These are phyloP conservation scores for Primulina eburnea DNA, from an alignment of 257 asterid species.

Conservation along the genomic window DNA sequence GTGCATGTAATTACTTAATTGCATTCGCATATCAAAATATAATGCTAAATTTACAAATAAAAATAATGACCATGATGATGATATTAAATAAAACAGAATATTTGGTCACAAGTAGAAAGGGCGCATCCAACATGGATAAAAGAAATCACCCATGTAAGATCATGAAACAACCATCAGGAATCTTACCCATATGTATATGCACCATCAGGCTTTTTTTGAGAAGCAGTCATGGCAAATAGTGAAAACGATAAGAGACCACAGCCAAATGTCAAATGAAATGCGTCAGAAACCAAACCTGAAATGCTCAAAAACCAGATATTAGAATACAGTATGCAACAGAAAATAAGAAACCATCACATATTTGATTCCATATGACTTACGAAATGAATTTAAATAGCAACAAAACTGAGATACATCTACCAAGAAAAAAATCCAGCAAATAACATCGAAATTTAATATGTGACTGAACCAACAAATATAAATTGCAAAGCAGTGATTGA, in stretches of 20 bases:
- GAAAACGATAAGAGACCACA: not conserved
- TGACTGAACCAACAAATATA: not conserved
- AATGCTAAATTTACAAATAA: not conserved
- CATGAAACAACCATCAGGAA: not conserved
- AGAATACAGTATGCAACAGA: not conserved
- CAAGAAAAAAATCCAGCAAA: conserved; percentile 7
- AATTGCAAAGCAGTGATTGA: not conserved
- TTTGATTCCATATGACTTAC: not conserved
- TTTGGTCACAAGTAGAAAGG: not conserved
- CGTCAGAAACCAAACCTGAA: not conserved
- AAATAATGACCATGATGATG: not conserved
- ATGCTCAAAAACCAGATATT: not conserved
- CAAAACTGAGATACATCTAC: not conserved
- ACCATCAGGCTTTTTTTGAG: not conserved
- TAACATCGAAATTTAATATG: not conserved
- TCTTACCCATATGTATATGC: conserved; percentile 11
- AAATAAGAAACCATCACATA: not conserved
- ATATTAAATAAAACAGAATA: not conserved
- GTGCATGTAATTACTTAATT: not conserved
- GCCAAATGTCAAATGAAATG: not conserved
- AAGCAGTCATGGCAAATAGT: not conserved
- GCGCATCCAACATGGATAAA: not conserved
- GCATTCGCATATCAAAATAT: not conserved
- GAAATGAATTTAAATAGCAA: not conserved
- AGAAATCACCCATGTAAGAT: not conserved